Base-by-base conservation (phyloP, 345 rosid genomes). In the Lenwebbia sp. region DNA sequence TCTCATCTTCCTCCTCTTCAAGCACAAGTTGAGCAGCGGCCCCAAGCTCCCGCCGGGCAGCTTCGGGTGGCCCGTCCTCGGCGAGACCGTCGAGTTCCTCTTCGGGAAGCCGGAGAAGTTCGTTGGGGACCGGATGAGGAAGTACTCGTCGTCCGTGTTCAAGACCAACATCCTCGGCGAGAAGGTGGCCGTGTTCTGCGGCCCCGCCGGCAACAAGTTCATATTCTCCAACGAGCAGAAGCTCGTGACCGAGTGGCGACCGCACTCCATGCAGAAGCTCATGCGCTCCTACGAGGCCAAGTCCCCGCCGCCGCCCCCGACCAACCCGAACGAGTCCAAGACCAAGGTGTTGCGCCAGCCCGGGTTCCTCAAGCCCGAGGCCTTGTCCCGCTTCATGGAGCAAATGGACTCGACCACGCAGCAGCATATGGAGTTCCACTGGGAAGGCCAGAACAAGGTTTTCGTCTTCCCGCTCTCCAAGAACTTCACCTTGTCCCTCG, bases 321-420 rank as follows among this genome's bases (percentile, higher is more conserved):
- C 17, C 53, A 55, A 76, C 30, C 10, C 65, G 74, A 54, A 53
- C 74, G 83, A 74, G 74, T 75, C 83, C 65, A 85, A 85, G 82
- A 33, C 90, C 40, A 88, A 90, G 51, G 55, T 87, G 1, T 21
- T 90, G 3, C 85, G 90, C 23, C 89, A 92, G 4, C 92, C 90
- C 0, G 92, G 89, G 19, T 92, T 91, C 85, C 83, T 92, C 82
- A 92, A 86, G 30, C 93, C 94, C 3, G 94, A 91, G 82, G 94
- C 94, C 2, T n/a, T 92, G 57, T 88, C 56, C 9, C 84, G 92
- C 58, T 90, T 89, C 87, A 51, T 91, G 85, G 91, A 86, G 41
- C 86, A 81, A 58, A 88, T 91, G 90, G 93, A 92, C 30, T 88
- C 90, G 11, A 87, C 90, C 25, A 76, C 92, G 28, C 93, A 87